Percentiles rank a stretch among this genome's conserved stretches.
phyloP scores from a whole-genome alignment of 371 early-diverging fungal species.

The Syncephalastrum racemosum region DNA sequence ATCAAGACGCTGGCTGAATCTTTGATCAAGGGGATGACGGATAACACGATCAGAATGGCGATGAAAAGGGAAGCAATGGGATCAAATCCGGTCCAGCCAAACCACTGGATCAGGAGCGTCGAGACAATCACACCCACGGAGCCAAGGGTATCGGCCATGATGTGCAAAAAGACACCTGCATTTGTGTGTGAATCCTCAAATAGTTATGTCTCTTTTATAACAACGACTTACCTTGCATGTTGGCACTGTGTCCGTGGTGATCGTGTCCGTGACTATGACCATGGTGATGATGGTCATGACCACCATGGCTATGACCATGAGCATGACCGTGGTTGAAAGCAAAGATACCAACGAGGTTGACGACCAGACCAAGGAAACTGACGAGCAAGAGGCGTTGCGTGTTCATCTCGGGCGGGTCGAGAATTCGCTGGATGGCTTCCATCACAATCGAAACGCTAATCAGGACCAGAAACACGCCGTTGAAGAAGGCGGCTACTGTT shows the following conservation, averaged over 20 bases:
- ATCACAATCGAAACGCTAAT: constrained; percentile 87
- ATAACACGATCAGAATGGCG: constrained; percentile 81
- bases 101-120: constrained; percentile 83
- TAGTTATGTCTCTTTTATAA: neutral
- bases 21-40: constrained; percentile 83
- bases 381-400: constrained; percentile 84
- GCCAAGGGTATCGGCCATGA: constrained; percentile 94
- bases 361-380: constrained; percentile 86
- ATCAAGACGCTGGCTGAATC: constrained; percentile 64
- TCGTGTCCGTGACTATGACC: constrained; percentile 58
- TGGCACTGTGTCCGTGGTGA: constrained; percentile 55
- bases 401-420: constrained; percentile 85
- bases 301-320: constrained; percentile 61
- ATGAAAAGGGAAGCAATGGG: constrained; percentile 95
- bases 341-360: constrained; percentile 91
- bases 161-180: constrained; percentile 90
- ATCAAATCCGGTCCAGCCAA: constrained; percentile 95
- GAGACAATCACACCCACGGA: constrained; percentile 95
- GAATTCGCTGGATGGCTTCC: constrained; percentile 86
- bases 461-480: constrained; percentile 86
- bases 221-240: constrained; percentile 66
- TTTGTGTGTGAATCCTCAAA: neutral
- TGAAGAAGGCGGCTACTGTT: constrained; percentile 88
- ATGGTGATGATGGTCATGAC: constrained; percentile 45
- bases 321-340: constrained; percentile 86